Conservation (phyloP, 2,329 filamentous ascomycete species). For the Scedosporium minutisporum region DNA sequence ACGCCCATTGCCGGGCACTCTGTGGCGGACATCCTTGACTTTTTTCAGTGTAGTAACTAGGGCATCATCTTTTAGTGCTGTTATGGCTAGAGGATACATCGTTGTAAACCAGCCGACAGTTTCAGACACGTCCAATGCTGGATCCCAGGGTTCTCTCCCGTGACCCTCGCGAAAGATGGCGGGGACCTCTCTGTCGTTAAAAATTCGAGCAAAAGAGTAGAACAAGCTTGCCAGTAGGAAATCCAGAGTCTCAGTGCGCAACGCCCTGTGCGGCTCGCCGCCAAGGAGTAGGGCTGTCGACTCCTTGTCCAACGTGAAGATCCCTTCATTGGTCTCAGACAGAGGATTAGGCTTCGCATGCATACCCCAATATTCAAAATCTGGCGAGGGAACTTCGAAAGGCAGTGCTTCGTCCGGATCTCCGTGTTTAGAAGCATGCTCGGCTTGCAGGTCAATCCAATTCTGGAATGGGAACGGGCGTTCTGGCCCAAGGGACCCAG, state of each 20-base stretch:
- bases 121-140: slow-evolving; percentile 19
- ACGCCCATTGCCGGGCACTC: slow-evolving; percentile 23
- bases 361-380: neutral
- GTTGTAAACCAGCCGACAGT: slow-evolving; percentile 31
- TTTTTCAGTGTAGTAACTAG: neutral
- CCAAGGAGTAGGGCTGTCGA: slow-evolving; percentile 11
- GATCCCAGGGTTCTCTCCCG: slow-evolving; percentile 22
- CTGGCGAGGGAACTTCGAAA: neutral
- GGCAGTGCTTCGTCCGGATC: neutral
- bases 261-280: slow-evolving; percentile 12
- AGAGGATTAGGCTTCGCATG: neutral
- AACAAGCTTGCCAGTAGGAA: slow-evolving; percentile 20
- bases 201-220: slow-evolving; percentile 19
- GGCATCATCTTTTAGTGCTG: neutral
- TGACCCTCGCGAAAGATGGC: slow-evolving; percentile 21
- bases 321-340: neutral
- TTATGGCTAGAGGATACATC: slow-evolving; percentile 17
- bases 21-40: slow-evolving; percentile 25
- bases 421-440: neutral
- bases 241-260: slow-evolving; percentile 22
- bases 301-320: neutral
- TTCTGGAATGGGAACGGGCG: slow-evolving; percentile 24
- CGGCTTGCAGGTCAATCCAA: slow-evolving; percentile 17
- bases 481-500: slow-evolving; percentile 7
- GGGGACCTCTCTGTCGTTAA: slow-evolving; percentile 17